These are phyloP conservation scores for Mikania micrantha DNA, from an alignment of 129 eudicot genomes.

Conservation along the genomic window DNA sequence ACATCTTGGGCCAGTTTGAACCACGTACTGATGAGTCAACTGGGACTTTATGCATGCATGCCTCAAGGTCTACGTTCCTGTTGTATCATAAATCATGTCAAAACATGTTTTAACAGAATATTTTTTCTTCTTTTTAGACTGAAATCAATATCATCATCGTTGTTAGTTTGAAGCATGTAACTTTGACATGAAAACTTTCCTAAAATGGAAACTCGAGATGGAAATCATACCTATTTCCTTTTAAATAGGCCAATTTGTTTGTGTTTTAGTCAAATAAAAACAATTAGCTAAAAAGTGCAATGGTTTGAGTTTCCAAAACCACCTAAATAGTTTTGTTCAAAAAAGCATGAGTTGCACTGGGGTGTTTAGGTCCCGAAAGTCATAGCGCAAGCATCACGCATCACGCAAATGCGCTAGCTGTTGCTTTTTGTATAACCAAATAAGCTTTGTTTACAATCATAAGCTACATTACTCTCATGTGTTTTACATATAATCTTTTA, in stretches of 20 bases:
- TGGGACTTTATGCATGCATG: constrained; percentile 54
- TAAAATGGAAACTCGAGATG: background rate
- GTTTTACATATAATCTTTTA: no score
- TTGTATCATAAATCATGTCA: constrained; percentile 2
- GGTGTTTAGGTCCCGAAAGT: no score
- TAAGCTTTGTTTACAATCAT: no score
- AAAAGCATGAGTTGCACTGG: no score
- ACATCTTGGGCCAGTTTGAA: constrained; percentile 47
- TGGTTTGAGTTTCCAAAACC: background rate
- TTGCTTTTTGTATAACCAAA: no score
- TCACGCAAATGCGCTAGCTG: no score
- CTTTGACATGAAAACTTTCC: background rate
- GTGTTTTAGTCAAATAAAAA: background rate
- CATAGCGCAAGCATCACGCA: no score
- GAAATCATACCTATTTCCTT: background rate
- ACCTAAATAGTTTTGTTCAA: background rate
- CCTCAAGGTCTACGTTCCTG: constrained; percentile 58
- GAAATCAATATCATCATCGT: background rate
- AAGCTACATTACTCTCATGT: no score
- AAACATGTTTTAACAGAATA: background rate
- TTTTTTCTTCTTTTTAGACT: background rate
- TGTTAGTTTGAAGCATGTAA: background rate
- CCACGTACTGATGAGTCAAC: constrained; percentile 36
- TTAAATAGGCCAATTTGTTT: background rate
- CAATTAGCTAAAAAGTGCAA: background rate